A percentile compares a stretch with the other conserved stretches of the same genome.
Conservation (phyloP, 306 rosid genomes). For the Fragaria ananassa region DNA sequence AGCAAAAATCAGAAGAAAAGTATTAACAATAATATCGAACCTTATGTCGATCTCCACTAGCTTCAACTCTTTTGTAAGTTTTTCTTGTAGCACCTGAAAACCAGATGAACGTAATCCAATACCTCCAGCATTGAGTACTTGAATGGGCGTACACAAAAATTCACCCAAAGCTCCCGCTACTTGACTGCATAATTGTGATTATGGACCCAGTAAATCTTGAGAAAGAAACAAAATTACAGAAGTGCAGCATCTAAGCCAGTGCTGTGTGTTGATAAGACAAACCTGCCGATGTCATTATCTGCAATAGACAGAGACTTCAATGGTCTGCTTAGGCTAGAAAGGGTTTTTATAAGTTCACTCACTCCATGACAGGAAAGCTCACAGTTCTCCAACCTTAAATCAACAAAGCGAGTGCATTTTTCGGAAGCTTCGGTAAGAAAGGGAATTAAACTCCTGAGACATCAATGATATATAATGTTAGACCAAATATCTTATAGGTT, state of each 20-base stretch:
- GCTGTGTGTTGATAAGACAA: slow-evolving; percentile 31
- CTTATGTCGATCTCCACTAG: slow-evolving; percentile 69
- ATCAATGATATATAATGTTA: slow-evolving; percentile 32
- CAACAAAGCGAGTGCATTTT: slow-evolving; percentile 40
- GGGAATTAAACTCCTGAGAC: slow-evolving; percentile 68
- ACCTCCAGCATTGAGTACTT: slow-evolving; percentile 56
- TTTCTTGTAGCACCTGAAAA: slow-evolving; percentile 55
- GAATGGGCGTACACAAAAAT: slow-evolving; percentile 49
- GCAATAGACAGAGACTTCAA: slow-evolving; percentile 81
- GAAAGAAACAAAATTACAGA: slow-evolving; percentile 21
- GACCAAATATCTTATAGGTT: slow-evolving; percentile 17
- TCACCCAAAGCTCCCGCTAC: slow-evolving; percentile 67
- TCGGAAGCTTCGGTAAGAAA: slow-evolving; percentile 52
- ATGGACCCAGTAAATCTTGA: slow-evolving; percentile 22
- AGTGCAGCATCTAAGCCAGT: slow-evolving; percentile 17
- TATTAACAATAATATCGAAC: slow-evolving; percentile 35
- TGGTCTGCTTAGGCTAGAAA: slow-evolving; percentile 51
- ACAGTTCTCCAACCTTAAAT: slow-evolving; percentile 65
- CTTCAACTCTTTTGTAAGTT: slow-evolving; percentile 44
- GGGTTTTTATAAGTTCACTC: slow-evolving; percentile 45
- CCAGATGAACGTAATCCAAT: slow-evolving; percentile 67
- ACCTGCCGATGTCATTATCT: slow-evolving; percentile 86
- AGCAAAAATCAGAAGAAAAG: slow-evolving; percentile 19
- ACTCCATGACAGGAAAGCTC: slow-evolving; percentile 66
- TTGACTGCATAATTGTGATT: slow-evolving; percentile 45